Evolutionary conservation across 2,329 filamentous ascomycete genomes (phyloP), one percentile per base, ranked within the genome.

Genomic region (Blumeria hordei): DNA sequence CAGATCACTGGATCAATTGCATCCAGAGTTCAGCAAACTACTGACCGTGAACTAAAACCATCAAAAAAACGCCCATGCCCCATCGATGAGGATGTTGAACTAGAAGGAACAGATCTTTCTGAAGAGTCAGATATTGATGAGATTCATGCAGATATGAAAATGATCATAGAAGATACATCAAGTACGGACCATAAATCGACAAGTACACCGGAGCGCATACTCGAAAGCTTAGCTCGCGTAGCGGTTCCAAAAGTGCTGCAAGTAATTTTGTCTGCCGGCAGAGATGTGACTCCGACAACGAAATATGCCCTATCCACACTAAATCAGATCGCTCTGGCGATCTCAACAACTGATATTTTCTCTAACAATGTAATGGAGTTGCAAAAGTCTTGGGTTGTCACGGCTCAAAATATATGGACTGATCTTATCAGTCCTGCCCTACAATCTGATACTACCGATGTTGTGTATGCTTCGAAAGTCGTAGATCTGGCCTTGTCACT

Each of bases 281-380:
- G 55, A 14, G 52, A 71, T 34, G 62, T 67, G 14, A 64, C 70
- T 11, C 63, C 69, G 6, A 67, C 81, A 43, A 75, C 75, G 58
- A 65, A 66, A 18, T 71, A 74, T 59, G 74, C 79, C 16, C 67
- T 83, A 28, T 74, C 76, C 1, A 73, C 77, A 14, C 70, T 84
- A 57, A 81, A 77, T 69, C 83, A 83, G 66, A 75, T 83, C 54
- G 71, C 79, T 54, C 83, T 80, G 78, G 80, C 78, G 10, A 69
- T 81, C 43, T 78, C 76, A 8, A 74, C 74, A 60, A 68, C 80
- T 60, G 77, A 80, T 65, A 78, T 79, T 61, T 69, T 71, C 28
- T 71, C 75, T 35, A 67, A 68, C n/a, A 77, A 77, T 62, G 66
- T 70, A 3, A 67, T 60, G 6, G 59, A 69, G 55, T 70, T 83